Evolutionary conservation across 768 basidiomycete genomes (phyloP).

Genomic region (Suillus clintonianus): DNA sequence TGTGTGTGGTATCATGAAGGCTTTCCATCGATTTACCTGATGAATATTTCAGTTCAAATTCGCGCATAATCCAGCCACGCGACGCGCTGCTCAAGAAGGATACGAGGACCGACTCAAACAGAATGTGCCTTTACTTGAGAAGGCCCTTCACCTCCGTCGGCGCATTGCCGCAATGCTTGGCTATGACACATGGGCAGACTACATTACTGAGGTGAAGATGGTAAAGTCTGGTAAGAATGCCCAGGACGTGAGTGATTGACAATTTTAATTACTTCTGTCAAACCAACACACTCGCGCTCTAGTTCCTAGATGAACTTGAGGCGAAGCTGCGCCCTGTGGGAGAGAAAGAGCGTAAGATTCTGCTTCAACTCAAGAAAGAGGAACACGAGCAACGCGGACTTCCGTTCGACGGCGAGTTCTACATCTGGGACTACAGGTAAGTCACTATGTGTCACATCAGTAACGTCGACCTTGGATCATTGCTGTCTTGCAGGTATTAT

Average conservation of each 20-base stretch:
- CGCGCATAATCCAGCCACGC: conserved; percentile 69
- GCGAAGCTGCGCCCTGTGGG: conserved; percentile 74
- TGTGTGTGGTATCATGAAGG: conserved; percentile 17
- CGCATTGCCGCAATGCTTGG: conserved; percentile 66
- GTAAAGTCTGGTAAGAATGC: conserved; percentile 69
- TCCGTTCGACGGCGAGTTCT: conserved; percentile 72
- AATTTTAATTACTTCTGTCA: background rate
- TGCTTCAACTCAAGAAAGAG: conserved; percentile 74
- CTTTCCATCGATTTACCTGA: background rate
- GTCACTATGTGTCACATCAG: conserved; percentile 37
- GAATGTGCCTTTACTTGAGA: conserved; percentile 72
- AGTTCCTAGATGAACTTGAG: conserved; percentile 83
- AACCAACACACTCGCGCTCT: background rate
- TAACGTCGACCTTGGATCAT: background rate
- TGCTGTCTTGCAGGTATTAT: conserved; percentile 25
- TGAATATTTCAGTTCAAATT: conserved; percentile 65
- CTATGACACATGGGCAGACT: conserved; percentile 85
- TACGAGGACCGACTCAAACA: conserved; percentile 67
- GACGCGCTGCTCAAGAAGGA: conserved; percentile 63
- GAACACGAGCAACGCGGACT: conserved; percentile 63
- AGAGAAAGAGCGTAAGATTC: conserved; percentile 60
- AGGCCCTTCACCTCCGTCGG: conserved; percentile 69
- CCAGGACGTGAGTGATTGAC: conserved; percentile 43
- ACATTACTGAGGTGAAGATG: conserved; percentile 85
- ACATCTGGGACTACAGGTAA: conserved; percentile 84